Evolutionary conservation across 805 yeast genomes (phyloP).

Genomic region (Deakozyma indianensis): DNA sequence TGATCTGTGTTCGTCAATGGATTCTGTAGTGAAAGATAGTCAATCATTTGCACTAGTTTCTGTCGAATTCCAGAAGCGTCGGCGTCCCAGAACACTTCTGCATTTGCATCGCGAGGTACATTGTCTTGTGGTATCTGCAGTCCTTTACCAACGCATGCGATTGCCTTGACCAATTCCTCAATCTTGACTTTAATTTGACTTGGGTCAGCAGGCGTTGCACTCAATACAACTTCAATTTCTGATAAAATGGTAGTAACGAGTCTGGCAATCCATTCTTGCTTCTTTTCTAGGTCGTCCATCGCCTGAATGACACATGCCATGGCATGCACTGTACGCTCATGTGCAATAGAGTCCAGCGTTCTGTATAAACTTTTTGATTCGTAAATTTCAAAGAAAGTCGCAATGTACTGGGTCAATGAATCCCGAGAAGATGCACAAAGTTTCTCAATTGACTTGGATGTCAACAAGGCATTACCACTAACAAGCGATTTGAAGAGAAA

Average conservation of each 20-base stretch:
- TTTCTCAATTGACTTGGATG: slow-evolving; percentile 43
- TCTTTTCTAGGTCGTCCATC: slow-evolving; percentile 9
- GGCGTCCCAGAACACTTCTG: slow-evolving; percentile 20
- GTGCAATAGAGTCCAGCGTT: slow-evolving; percentile 12
- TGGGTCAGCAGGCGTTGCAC: slow-evolving; percentile 12
- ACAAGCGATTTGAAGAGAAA: slow-evolving; percentile 31
- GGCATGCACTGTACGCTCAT: slow-evolving; percentile 20
- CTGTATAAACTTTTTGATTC: slow-evolving; percentile 9
- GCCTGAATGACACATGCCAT: slow-evolving; percentile 20
- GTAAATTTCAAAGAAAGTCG: slow-evolving; percentile 18
- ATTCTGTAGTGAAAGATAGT: slow-evolving; percentile 28
- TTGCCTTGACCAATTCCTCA: slow-evolving; percentile 41
- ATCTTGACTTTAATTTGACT: slow-evolving; percentile 24
- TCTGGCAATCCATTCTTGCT: slow-evolving; percentile 22
- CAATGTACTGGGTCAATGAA: slow-evolving; percentile 12
- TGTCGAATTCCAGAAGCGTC: slow-evolving; percentile 24
- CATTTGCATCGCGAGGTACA: slow-evolving; percentile 22
- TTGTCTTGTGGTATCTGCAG: slow-evolving; percentile 44
- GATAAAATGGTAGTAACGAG: slow-evolving; percentile 16
- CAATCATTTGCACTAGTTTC: slow-evolving; percentile 27
- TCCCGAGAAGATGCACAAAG: slow-evolving; percentile 22
- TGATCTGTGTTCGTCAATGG: slow-evolving; percentile 27
- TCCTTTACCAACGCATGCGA: slow-evolving; percentile 61
- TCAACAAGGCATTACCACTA: slow-evolving; percentile 16
- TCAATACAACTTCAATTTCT: slow-evolving; percentile 7